Percentiles rank a stretch among this genome's conserved stretches.
These are phyloP conservation scores for Apium graveolens DNA, from an alignment of 129 eudicot genomes.

Conservation along the genomic window DNA sequence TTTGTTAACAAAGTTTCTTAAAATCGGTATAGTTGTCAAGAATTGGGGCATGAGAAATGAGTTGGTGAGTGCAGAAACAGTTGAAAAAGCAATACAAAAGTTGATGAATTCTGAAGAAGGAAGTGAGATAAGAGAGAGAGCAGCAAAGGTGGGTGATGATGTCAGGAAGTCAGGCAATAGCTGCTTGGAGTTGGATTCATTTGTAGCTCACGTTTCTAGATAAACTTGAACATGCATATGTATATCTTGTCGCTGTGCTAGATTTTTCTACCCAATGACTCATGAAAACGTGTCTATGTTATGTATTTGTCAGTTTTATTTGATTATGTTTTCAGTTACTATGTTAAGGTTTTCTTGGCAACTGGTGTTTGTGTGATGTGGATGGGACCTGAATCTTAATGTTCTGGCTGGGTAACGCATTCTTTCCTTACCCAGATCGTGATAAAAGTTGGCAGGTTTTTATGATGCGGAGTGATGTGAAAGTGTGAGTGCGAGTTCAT, in stretches of 20 bases:
- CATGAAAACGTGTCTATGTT: neutral
- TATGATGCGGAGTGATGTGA: too few species aligned
- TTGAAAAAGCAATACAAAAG: neutral
- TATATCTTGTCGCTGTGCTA: neutral
- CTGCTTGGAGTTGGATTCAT: conserved; percentile 5
- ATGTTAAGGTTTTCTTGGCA: neutral
- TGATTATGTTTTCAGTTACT: neutral
- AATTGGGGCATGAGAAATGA: neutral
- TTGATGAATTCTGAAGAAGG: neutral
- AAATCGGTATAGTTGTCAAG: neutral
- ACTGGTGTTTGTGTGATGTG: neutral
- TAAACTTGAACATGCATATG: neutral
- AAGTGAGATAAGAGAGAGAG: neutral
- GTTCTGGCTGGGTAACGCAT: too few species aligned
- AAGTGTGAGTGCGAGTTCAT: too few species aligned
- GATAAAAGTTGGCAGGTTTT: too few species aligned
- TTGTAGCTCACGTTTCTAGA: conserved; percentile 1
- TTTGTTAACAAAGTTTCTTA: neutral
- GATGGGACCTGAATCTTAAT: neutral
- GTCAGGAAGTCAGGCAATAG: neutral
- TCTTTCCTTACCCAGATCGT: too few species aligned
- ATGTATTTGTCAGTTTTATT: neutral
- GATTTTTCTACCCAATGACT: neutral
- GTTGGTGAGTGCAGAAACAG: neutral
- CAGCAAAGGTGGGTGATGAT: neutral